Percentiles rank a stretch among this genome's conserved stretches.
These are phyloP conservation scores for Cryptosporidium sp. DNA, from an alignment of 169 alveolate species.

Conservation along the genomic window DNA sequence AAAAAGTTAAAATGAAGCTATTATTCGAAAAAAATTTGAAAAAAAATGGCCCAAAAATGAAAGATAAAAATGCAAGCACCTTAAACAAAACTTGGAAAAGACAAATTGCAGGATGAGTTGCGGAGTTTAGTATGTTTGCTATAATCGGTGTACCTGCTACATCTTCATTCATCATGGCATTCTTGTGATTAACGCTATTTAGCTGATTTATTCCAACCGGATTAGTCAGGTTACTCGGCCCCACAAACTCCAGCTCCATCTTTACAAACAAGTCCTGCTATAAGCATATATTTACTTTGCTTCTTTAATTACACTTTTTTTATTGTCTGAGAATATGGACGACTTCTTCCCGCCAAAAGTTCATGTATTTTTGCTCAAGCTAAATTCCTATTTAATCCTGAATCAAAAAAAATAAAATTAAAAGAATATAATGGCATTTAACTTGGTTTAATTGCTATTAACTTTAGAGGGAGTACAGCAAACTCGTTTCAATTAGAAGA, in stretches of 20 bases:
- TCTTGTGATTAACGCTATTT: neutral
- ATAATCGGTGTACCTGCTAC: conserved; percentile 22
- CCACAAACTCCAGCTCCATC: conserved; percentile 75
- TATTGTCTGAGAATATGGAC: neutral
- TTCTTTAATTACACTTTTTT: neutral
- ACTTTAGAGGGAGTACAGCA: neutral
- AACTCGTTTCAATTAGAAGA: neutral
- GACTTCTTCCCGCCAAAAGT: neutral
- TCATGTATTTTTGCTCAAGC: neutral
- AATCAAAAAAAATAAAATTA: neutral
- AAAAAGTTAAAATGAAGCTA: conserved; percentile 81
- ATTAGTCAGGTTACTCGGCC: conserved; percentile 13
- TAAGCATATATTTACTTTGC: neutral
- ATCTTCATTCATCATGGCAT: conserved; percentile 70
- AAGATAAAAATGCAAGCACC: conserved; percentile 79
- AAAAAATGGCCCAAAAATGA: conserved; percentile 80
- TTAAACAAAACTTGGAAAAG: conserved; percentile 82
- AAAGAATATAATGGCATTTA: neutral
- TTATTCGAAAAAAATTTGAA: conserved; percentile 50
- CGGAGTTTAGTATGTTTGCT: conserved; percentile 76
- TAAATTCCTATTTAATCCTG: neutral
- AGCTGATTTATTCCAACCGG: neutral
- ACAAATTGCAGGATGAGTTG: conserved; percentile 84
- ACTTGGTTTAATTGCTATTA: neutral
- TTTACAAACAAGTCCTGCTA: neutral